phyloP scores from a whole-genome alignment of 2,329 filamentous ascomycete species.

The Cytospora paraplurivora region DNA sequence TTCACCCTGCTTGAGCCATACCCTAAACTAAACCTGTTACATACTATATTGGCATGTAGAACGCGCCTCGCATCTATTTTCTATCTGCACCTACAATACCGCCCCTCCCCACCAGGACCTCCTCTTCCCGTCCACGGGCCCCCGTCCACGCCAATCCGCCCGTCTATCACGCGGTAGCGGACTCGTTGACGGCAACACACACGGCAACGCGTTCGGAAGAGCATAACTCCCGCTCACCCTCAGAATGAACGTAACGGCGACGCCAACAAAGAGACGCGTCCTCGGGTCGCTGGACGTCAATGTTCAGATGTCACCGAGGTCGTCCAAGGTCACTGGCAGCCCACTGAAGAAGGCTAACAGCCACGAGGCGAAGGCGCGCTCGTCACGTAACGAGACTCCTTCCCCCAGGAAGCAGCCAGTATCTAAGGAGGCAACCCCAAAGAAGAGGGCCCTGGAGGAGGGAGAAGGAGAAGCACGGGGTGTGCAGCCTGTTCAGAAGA shows the following conservation, averaged over 20 bases:
- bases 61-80: too few relatives aligned
- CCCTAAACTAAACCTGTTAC: too few relatives aligned
- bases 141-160: background rate
- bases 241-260: conserved; percentile 34
- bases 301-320: conserved; percentile 31
- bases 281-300: conserved; percentile 51
- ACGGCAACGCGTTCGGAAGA: conserved; percentile 17
- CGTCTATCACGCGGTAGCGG: conserved; percentile 4
- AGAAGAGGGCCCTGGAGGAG: conserved; percentile 24
- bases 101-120: background rate
- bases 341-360: conserved; percentile 20
- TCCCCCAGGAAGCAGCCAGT: conserved; percentile 18
- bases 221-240: background rate
- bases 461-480: background rate
- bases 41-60: too few relatives aligned
- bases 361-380: conserved; percentile 10
- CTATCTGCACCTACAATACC: too few relatives aligned
- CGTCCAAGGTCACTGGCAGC: conserved; percentile 15
- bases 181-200: conserved; percentile 3
- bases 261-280: conserved; percentile 51
- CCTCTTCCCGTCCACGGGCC: background rate
- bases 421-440: conserved; percentile 19
- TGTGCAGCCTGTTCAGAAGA: conserved; percentile 28
- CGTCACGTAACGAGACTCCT: conserved; percentile 22
- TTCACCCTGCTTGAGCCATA: background rate